Base-by-base conservation (phyloP, 1,139 yeast species). In the Debaryomyces fabryi region DNA sequence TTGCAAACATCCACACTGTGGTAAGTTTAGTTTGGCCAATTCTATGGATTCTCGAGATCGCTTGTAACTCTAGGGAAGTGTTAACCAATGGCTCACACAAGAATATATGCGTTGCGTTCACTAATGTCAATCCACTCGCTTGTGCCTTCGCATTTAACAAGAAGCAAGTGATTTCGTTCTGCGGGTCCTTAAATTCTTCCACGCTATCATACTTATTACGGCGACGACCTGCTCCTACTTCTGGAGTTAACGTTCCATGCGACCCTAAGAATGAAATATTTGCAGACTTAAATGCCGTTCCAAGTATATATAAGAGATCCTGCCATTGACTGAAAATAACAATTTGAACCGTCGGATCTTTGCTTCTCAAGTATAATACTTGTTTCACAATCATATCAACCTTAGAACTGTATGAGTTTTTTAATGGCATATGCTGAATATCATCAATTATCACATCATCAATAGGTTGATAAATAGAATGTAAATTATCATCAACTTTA, bases 81-180 rank as follows among this genome's bases (percentile, higher is more conserved):
- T 90, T 91, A n/a, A 92, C 86, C 52, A 93, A 75, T 0, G 98
- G 98, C 64, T 93, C 99, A 65, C 96, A 86, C 9, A 91, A 65
- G 55, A 89, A 86, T 0, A 93, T 92, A 64, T 93, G 97, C 0
- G 89, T 85, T 0, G 98, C 98, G 70, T 92, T 92, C 12, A 91
- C 83, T 53, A 93, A 74, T 2, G 96, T 93, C 55, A 93, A 72
- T 0, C 98, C 99, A 27, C 97, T 83, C 8, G 96, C 91, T 60
- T 91, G 89, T 0, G 92, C 87, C 57, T 83, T 85, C 0, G 97
- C 93, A 67, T 90, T 89, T 54, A 93, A 69, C 38, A 93, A 66
- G 59, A 92, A 85, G 63, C 97, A 91, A 0, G 97, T 87, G n/a
- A 88, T 78, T 0, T 71, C 65, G 4, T 81, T 71, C 50, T 51